Percentiles rank a stretch among this genome's conserved stretches.
These are phyloP conservation scores for Avena eriantha DNA, from an alignment of 176 grass and related monocot species.

Conservation along the genomic window DNA sequence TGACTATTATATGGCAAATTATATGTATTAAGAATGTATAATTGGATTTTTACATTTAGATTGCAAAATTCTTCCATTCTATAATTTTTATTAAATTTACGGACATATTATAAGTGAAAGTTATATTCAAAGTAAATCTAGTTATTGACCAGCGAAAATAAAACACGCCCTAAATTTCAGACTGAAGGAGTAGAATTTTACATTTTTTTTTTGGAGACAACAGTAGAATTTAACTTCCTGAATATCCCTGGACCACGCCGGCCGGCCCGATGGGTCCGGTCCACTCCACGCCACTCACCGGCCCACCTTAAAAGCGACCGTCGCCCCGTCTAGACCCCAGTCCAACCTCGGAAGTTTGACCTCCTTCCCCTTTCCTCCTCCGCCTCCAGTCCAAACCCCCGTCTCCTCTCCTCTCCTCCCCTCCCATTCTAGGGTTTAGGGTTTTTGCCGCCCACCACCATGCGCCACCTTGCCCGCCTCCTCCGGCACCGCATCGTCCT, in stretches of 20 bases:
- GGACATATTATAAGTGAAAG: too few relatives aligned
- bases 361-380: neutral
- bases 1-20: too few relatives aligned
- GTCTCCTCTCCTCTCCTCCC: neutral
- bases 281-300: neutral
- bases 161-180: too few relatives aligned
- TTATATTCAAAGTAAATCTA: too few relatives aligned
- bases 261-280: neutral
- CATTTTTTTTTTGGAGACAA: too few relatives aligned
- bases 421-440: slow-evolving; percentile 50
- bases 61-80: too few relatives aligned
- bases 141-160: too few relatives aligned
- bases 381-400: neutral
- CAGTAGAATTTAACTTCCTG: neutral
- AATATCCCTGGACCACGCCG: neutral
- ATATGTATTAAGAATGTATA: too few relatives aligned
- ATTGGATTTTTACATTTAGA: too few relatives aligned
- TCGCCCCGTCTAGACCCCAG: neutral
- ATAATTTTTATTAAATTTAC: too few relatives aligned
- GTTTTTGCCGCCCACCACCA: slow-evolving; percentile 54
- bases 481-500: slow-evolving; percentile 41
- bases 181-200: too few relatives aligned
- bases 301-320: neutral
- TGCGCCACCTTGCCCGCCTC: slow-evolving; percentile 54
- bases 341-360: neutral